Percentiles rank a stretch among this genome's conserved stretches.
These are phyloP conservation scores for Nitzschia putrida DNA, from an alignment of 108 stramenopile genomes.

Conservation along the genomic window DNA sequence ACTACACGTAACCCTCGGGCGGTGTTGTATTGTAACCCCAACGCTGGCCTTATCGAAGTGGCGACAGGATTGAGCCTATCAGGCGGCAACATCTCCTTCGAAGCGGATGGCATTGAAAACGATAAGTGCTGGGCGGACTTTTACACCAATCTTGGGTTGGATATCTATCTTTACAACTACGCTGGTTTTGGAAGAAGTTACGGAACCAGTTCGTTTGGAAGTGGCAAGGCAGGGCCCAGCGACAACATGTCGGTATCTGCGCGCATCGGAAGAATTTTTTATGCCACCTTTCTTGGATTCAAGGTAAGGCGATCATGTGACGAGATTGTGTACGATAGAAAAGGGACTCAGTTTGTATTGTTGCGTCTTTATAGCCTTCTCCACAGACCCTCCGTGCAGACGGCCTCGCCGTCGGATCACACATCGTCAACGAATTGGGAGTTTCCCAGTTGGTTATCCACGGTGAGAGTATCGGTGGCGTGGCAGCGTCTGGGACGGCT, in stretches of 20 bases:
- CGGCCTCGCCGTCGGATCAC: conserved; percentile 58
- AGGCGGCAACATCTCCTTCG: conserved; percentile 62
- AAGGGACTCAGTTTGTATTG: background rate
- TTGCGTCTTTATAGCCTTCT: conserved; percentile 46
- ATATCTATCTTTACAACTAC: conserved; percentile 88
- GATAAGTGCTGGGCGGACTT: conserved; percentile 76
- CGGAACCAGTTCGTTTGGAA: conserved; percentile 39
- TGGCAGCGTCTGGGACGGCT: conserved; percentile 81
- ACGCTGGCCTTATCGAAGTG: conserved; percentile 84
- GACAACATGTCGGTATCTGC: conserved; percentile 46
- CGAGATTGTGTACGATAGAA: background rate
- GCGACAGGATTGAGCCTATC: conserved; percentile 82
- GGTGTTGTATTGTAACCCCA: conserved; percentile 89
- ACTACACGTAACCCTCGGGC: conserved; percentile 48
- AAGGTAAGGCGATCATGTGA: conserved; percentile 7
- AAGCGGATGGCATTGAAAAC: conserved; percentile 32
- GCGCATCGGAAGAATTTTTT: conserved; percentile 50
- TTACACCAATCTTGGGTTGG: conserved; percentile 73
- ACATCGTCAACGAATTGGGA: conserved; percentile 57
- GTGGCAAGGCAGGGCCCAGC: conserved; percentile 14
- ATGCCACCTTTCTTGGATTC: conserved; percentile 50
- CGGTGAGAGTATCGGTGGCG: conserved; percentile 87
- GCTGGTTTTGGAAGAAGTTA: conserved; percentile 83
- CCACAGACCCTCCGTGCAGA: conserved; percentile 76
- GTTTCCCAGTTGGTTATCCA: conserved; percentile 72